Evolutionary conservation across 371 early-diverging fungal species (phyloP), one percentile per base, ranked within the genome.

Genomic region (Mucor racemosus): DNA sequence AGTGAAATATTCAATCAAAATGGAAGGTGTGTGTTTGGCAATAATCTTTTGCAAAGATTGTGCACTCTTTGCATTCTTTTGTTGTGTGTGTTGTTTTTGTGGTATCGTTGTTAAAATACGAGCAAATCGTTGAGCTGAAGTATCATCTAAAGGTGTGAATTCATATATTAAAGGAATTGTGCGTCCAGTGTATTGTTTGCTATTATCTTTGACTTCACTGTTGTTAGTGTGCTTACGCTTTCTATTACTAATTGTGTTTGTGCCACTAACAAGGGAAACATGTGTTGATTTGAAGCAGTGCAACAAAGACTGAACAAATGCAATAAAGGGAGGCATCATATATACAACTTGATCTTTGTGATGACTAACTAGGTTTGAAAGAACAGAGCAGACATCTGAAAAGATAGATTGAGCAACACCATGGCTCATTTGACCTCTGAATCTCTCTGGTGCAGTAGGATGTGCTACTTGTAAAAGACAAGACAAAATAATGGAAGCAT

Each of bases 1-100:
- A 15, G 80, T 70, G 11, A 91, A 84, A 62, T 88, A 90, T 58
- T 88, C 87, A 26, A 88, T 69, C 42, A 94, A 70, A 8, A 92
- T 44, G 38, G 85, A 90, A 7, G 91, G 89, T 3, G 89, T 89
- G 63, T 94, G 90, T 67, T 87, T 92, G 6, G 87, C 69, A 68
- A 92, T 87, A 0, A 89, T 83, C 65, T 71, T 69, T 42, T 74
- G 65, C 57, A 75, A n/a, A 15, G 71, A 34, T 34, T 73, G 68
- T 42, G 40, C 39, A 14, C 67, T 71, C 34, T 57, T 67, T 11
- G 58, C 65, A 5, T 33, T 53, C 56, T 71, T 76, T 26, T 33
- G 44, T 14, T 56, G 42, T 4, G 42, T 19, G 40, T 26, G 40
- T 58, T 69, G 65, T 46, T 74, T 72, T 62, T 67, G 68, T 19